Evolutionary conservation across 805 yeast species (phyloP), one percentile per base, ranked within the genome.

Genomic region (Metschnikowia peoriensis): DNA sequence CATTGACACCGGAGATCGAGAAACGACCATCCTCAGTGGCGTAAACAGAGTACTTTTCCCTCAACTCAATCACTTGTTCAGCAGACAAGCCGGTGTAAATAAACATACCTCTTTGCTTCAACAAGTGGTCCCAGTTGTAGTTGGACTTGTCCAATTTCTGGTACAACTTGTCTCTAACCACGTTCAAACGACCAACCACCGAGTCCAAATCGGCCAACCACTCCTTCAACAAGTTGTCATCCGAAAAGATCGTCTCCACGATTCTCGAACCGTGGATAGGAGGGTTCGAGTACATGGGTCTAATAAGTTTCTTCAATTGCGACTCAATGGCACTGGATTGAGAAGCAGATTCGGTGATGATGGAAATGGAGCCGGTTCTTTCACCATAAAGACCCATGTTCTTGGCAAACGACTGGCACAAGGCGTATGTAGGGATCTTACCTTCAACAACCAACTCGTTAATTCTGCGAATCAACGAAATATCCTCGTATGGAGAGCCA

Each of bases 51-150:
- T 75, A 85, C 68, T 89, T 84, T 47, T 80, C 76, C 67, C 88
- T 86, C 64, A 93, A 78, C 56, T 77, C 72, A 53, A 82, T 76
- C 46, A 89, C 93, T 72, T 91, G 96, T 46, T 80, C 83, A 43
- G 82, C 75, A 34, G 71, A 67, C 56, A 93, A 79, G 7, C 97
- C 97, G 37, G 97, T 92, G 77, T 81, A 93, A 63, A 93, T 89
- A 73, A 93, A 93, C 98, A 93, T 93, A 62, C 99, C 99, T 68
- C 93, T 87, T 72, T 93, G 98, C 66, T 85, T 80, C 51, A 88
- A 76, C 63, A 93, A 79, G 66, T 89, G 96, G 50, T 86, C 86
- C 98, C 98, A 93, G 68, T 83, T 77, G 61, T 86, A 79, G 66
- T 72, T 77, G 66, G 83, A 74, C 66, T 76, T 83, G 75, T 76